Base-by-base conservation (phyloP, 2,329 filamentous ascomycete species). In the Talaromyces pinophilus region DNA sequence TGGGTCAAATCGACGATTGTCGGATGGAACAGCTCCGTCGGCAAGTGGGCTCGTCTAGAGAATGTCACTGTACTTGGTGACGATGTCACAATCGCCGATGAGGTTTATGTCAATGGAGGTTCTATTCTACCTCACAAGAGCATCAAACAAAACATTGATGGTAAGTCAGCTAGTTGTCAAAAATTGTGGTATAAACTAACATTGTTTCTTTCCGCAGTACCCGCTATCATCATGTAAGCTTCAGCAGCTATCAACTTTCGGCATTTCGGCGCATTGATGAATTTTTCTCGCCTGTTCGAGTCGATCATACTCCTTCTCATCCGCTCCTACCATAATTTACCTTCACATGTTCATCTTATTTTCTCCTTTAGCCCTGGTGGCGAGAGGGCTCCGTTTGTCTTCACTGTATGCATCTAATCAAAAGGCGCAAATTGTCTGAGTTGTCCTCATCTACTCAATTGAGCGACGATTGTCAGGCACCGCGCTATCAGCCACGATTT, bases 1-100 rank as follows among this genome's bases (percentile, higher is more conserved):
- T 98, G 94, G 94, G 88, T 99, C 80, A 98, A 98, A 88, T 96
- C 92, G 78, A 95, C 94, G 74, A 98, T 99, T 79, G 93, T 98
- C 63, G 94, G 94, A 76, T 99, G 94, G 94, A 97, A 97, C 86
- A 96, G 92, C 84, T 91, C 88, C 42, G 92, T 99, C 66, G 94
- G 94, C 77, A 91, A 91, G 77, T 99, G 94, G 94, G 94, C 94
- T 67, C 91, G 94, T 72, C 85, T 98, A 70, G 95, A 99, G 86
- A 99, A 99, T 77, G 93, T 98, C 50, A 94, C 92, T n/a, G 94
- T 99, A 63, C 87, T 99, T 22, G 95, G 94, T 71, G 95, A 99
- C 82, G 94, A 99, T 78, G 94, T 99, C 63, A 96, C 92, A 67
- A 96, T 99, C 77, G 94, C 93, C 62, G 94, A 99, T 76, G 94